These are phyloP conservation scores for Schizochytrium sp. DNA, from an alignment of 108 stramenopile genomes.

Conservation along the genomic window DNA sequence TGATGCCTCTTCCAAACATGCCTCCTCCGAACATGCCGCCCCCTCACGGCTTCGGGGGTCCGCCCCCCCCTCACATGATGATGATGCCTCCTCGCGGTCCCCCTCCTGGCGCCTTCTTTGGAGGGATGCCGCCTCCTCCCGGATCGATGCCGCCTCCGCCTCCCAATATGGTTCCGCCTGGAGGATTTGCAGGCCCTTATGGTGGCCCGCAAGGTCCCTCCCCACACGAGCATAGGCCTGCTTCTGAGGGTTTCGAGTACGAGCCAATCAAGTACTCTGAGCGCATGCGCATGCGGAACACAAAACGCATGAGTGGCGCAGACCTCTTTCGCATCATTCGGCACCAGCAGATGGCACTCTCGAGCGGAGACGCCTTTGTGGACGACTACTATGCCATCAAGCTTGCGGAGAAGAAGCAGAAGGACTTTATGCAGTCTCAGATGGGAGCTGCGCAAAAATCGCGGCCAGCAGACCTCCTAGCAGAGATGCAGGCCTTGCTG, in stretches of 20 bases:
- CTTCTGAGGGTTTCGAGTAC: not conserved
- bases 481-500: constrained; percentile 53
- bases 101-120: not conserved
- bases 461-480: constrained; percentile 28
- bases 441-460: not conserved
- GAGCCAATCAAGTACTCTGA: constrained; percentile 14
- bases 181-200: not conserved
- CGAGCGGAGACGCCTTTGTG: not conserved
- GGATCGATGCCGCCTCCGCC: constrained; percentile 48
- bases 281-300: constrained; percentile 34
- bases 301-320: constrained; percentile 44
- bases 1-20: not conserved
- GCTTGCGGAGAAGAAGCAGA: constrained; percentile 48
- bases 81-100: constrained; percentile 23
- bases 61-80: constrained; percentile 17
- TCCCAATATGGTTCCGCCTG: constrained; percentile 4
- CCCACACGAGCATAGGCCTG: not conserved
- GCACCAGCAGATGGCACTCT: constrained; percentile 37
- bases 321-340: constrained; percentile 7
- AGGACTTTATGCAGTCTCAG: constrained; percentile 24
- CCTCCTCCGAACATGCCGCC: not conserved
- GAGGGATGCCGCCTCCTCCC: not conserved
- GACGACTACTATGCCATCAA: constrained; percentile 59
- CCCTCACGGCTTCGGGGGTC: constrained; percentile 4
- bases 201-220: not conserved